Conservation (phyloP, 2,329 filamentous ascomycete species). For the Golovinomyces cichoracearum region DNA sequence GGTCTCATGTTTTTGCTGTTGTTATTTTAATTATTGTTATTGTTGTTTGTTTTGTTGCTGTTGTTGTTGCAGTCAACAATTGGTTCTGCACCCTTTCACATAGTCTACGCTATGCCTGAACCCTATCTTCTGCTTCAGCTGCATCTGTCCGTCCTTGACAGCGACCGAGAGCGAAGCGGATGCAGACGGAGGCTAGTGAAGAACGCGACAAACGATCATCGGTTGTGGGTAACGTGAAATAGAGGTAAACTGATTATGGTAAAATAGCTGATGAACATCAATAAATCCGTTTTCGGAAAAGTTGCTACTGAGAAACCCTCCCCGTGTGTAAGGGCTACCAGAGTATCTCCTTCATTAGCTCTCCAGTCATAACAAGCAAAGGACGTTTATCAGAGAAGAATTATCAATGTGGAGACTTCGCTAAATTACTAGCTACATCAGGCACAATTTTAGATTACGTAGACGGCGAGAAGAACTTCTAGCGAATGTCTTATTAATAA, state of each 20-base stretch:
- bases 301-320: background rate
- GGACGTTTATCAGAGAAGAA: background rate
- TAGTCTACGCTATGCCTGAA: too few species aligned
- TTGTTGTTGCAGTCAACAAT: background rate
- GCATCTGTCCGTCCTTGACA: background rate
- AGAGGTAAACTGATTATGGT: background rate
- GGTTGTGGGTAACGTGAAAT: background rate
- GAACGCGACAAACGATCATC: background rate
- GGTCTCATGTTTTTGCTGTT: background rate
- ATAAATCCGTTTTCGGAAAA: background rate
- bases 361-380: background rate
- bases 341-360: background rate
- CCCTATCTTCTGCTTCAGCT: too few species aligned
- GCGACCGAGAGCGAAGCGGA: background rate
- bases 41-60: background rate
- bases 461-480: too few species aligned
- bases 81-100: background rate
- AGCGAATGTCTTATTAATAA: too few species aligned
- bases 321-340: background rate
- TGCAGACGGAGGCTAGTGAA: background rate
- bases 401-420: background rate
- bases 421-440: slow-evolving; percentile 1
- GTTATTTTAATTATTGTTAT: background rate
- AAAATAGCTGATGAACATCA: background rate
- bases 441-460: too few species aligned